A percentile compares a stretch with the other conserved stretches of the same genome.
Evolutionary conservation across 345 rosid genomes (phyloP).

Genomic region (Kernera saxatilis): DNA sequence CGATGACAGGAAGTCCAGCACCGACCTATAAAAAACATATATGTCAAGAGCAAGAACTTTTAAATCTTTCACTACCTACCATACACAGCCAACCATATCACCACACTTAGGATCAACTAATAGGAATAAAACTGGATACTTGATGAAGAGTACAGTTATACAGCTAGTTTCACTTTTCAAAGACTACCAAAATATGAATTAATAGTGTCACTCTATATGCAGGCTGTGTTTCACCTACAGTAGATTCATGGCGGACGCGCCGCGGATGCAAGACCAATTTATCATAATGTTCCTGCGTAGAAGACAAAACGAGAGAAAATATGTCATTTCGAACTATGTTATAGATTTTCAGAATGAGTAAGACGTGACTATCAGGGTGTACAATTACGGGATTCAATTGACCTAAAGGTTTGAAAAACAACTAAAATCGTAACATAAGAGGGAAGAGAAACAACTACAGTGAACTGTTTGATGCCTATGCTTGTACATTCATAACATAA

Average conservation of each 20-base stretch:
- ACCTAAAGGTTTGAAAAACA: background rate
- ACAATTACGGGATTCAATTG: background rate
- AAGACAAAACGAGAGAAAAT: background rate
- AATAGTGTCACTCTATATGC: background rate
- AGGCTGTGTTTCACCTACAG: slow-evolving; percentile 50
- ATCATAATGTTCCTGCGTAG: slow-evolving; percentile 67
- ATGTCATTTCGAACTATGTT: background rate
- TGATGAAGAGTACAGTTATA: background rate
- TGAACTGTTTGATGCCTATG: background rate
- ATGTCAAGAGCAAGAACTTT: background rate
- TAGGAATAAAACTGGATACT: background rate
- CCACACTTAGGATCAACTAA: background rate
- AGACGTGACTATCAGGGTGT: too few relatives aligned
- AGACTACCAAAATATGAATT: background rate
- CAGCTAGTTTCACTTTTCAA: background rate
- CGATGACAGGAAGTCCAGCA: slow-evolving; percentile 93
- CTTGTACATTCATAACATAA: background rate
- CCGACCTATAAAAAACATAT: slow-evolving; percentile 47
- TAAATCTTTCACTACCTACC: background rate
- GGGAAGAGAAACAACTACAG: background rate
- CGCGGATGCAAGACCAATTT: slow-evolving; percentile 58
- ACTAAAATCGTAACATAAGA: background rate
- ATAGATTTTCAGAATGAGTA: background rate
- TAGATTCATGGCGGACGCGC: slow-evolving; percentile 74
- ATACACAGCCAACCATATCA: background rate